Evolutionary conservation across 2,329 filamentous ascomycete genomes (phyloP), one percentile per base, ranked within the genome.

Genomic region (Seiridium cupressi): DNA sequence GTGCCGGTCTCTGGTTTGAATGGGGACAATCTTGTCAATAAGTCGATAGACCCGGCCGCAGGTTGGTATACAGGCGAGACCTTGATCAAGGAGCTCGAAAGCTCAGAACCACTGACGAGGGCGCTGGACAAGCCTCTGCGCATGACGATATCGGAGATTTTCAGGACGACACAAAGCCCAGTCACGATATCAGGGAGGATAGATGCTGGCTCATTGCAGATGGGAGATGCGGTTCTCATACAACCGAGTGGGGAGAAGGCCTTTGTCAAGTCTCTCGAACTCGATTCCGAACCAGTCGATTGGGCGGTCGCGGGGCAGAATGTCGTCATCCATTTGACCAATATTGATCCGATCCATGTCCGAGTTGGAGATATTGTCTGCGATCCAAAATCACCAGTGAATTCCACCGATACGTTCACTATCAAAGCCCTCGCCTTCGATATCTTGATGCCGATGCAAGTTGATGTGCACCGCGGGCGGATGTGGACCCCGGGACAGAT

Each of bases 271-370:
- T 89, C 86, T 3, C 81, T 99, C 53, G 89, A 95, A 72, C 83
- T 93, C 8, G 89, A 94, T 70, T 83, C 86, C 31, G 85, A 90
- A 55, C 77, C 84, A 1, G 85, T 83, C 10, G 93, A 97, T 61
- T 99, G 93, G 92, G 92, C 91, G 0, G 93, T 97, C 11, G 93
- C 94, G 1, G 94, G 94, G 1, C 92, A 98, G 70, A 96, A 95
- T 61, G 86, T 91, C 13, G 89, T 88, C 0, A 78, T 99, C n/a
- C 90, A 96, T 65, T 82, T 99, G 54, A 83, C 87, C 7, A 90
- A 94, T 65, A 92, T 97, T 70, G 94, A 98, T 67, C 85, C 91
- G 0, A 84, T 91, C 13, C 90, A 97, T 68, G 83, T 99, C 8
- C 86, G 87, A 51, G 83, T 90, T 6, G 95, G 95, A 26, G 93